These are phyloP conservation scores for Globisporangium emineosum DNA, from an alignment of 352 stramenopile genomes.

Conservation along the genomic window DNA sequence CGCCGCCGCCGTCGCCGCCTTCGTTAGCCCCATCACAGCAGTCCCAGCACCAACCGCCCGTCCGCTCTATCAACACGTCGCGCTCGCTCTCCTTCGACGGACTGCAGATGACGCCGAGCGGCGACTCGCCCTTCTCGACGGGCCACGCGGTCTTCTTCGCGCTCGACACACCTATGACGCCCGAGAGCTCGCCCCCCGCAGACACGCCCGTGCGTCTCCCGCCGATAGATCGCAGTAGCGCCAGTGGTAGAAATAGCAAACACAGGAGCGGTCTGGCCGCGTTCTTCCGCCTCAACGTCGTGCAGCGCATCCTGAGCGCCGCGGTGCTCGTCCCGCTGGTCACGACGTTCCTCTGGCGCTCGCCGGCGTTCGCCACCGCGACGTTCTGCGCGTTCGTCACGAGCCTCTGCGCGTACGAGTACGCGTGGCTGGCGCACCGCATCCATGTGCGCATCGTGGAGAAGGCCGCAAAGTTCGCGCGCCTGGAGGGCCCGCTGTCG, in stretches of 20 bases:
- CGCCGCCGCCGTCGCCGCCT: not conserved
- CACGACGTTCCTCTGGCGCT: slow-evolving; percentile 63
- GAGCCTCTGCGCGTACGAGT: slow-evolving; percentile 69
- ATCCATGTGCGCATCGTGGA: slow-evolving; percentile 51
- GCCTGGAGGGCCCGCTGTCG: slow-evolving; percentile 11
- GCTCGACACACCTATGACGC: slow-evolving; percentile 19
- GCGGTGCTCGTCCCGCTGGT: slow-evolving; percentile 58
- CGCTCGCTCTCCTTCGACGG: not conserved
- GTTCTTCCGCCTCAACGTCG: slow-evolving; percentile 39
- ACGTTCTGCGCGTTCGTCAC: slow-evolving; percentile 65
- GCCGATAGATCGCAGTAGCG: not conserved
- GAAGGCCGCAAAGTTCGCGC: slow-evolving; percentile 9
- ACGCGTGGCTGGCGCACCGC: slow-evolving; percentile 62
- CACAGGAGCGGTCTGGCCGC: not conserved
- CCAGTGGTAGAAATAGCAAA: not conserved
- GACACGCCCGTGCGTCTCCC: not conserved
- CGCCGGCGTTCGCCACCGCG: slow-evolving; percentile 55
- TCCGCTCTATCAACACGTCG: not conserved
- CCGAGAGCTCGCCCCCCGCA: slow-evolving; percentile 1
- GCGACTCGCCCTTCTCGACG: slow-evolving; percentile 7
- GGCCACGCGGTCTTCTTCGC: slow-evolving; percentile 12
- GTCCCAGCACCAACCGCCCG: not conserved
- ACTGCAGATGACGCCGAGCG: not conserved
- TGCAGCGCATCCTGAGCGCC: slow-evolving; percentile 61
- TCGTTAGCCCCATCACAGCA: not conserved